Conservation (phyloP, 768 basidiomycete genomes). For the Mycena vulgaris region DNA sequence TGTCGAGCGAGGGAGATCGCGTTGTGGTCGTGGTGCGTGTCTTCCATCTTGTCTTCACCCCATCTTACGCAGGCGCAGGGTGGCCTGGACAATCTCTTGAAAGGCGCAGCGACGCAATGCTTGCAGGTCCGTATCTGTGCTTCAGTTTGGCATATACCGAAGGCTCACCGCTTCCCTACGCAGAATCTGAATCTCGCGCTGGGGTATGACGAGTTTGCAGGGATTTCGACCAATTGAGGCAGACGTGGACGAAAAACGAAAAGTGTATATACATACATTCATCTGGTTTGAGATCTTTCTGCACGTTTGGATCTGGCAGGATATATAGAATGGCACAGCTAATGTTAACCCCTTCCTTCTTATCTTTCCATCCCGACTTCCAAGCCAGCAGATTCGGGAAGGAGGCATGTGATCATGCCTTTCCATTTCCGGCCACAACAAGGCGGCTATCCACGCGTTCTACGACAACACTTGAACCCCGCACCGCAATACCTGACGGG, state of each 20-base stretch:
- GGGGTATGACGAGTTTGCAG: constrained; percentile 88
- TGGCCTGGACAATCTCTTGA: constrained; percentile 95
- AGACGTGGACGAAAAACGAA: constrained; percentile 3
- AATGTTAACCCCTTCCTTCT: background rate
- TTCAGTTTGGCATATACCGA: background rate
- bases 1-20: constrained; percentile 89
- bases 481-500: too few species aligned
- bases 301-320: constrained; percentile 17
- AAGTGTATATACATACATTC: constrained; percentile 3
- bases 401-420: too few species aligned
- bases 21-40: constrained; percentile 95
- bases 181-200: constrained; percentile 93
- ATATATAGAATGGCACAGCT: constrained; percentile 7
- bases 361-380: too few species aligned
- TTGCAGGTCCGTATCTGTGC: constrained; percentile 75
- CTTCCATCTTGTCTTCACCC: constrained; percentile 10
- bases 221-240: constrained; percentile 67
- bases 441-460: too few species aligned
- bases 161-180: background rate
- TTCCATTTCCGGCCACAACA: too few species aligned
- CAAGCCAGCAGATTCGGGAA: too few species aligned
- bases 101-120: constrained; percentile 99
- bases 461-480: too few species aligned
- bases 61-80: constrained; percentile 64
- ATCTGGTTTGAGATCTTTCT: constrained; percentile 5